These are phyloP conservation scores for Sporisorium iseilematis-ciliati DNA, from an alignment of 1,284 basidiomycete species.

Conservation along the genomic window DNA sequence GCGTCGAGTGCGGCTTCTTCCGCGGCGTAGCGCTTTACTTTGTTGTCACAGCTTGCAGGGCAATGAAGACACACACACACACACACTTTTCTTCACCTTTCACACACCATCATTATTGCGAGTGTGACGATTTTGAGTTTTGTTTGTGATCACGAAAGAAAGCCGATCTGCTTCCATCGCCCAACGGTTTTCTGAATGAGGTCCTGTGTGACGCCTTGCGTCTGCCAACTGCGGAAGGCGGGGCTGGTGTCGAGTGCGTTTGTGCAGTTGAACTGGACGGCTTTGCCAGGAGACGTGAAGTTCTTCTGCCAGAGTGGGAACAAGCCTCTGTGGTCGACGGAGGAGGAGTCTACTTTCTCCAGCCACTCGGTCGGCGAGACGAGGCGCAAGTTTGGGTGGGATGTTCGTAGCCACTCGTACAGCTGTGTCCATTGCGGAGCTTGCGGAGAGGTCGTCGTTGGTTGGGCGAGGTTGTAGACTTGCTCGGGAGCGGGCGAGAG, in stretches of 20 bases:
- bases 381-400: slow-evolving; percentile 80
- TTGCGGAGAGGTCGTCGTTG: slow-evolving; percentile 3
- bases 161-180: slow-evolving; percentile 32
- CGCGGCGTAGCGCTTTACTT: slow-evolving; percentile 13
- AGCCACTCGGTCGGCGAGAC: slow-evolving; percentile 77
- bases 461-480: slow-evolving; percentile 38
- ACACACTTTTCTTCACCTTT: slow-evolving; percentile 1
- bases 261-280: slow-evolving; percentile 15
- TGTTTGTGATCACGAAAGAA: slow-evolving; percentile 14
- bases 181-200: slow-evolving; percentile 36
- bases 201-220: slow-evolving; percentile 15
- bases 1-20: slow-evolving; percentile 43
- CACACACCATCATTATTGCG: not conserved
- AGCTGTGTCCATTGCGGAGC: slow-evolving; percentile 71
- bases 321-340: slow-evolving; percentile 32
- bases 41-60: slow-evolving; percentile 5
- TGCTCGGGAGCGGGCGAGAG: slow-evolving; percentile 11
- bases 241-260: slow-evolving; percentile 14
- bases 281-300: slow-evolving; percentile 13
- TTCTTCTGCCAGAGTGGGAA: slow-evolving; percentile 38
- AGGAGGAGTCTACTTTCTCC: slow-evolving; percentile 69
- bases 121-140: not conserved
- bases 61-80: slow-evolving; percentile 9
- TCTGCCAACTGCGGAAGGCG: slow-evolving; percentile 19
- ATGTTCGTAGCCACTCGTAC: slow-evolving; percentile 75